These are phyloP conservation scores for Penicillium mononematosum DNA, from an alignment of 495 filamentous ascomycete species.

Conservation along the genomic window DNA sequence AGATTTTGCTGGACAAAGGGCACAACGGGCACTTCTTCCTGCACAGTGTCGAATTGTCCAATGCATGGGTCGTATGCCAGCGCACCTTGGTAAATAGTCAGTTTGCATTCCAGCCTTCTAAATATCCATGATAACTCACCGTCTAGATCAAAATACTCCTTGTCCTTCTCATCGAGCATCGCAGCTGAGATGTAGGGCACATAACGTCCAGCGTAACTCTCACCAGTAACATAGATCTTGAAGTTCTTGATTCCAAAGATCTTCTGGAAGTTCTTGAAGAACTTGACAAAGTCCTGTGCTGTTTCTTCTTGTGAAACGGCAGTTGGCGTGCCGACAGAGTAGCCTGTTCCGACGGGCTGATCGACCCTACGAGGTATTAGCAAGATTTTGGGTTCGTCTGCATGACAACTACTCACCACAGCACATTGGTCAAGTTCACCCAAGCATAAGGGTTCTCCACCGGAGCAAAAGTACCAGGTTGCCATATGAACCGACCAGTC, in stretches of 20 bases:
- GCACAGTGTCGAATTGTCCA: conserved; percentile 40
- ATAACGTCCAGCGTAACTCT: conserved; percentile 57
- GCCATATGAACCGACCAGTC: conserved; percentile 64
- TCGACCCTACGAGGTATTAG: conserved; percentile 39
- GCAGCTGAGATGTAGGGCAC: conserved; percentile 56
- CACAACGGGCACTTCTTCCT: conserved; percentile 44
- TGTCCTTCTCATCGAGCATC: conserved; percentile 50
- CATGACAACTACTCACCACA: conserved; percentile 45
- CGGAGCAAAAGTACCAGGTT: conserved; percentile 56
- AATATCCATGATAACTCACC: conserved; percentile 24
- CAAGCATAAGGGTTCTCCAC: conserved; percentile 63
- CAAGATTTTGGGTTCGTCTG: background rate
- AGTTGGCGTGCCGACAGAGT: conserved; percentile 53
- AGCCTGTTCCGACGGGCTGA: conserved; percentile 59
- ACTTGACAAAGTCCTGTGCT: conserved; percentile 59
- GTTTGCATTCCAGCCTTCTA: background rate
- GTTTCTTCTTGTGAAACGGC: conserved; percentile 55
- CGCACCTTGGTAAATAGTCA: conserved; percentile 29
- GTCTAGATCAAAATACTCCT: conserved; percentile 47
- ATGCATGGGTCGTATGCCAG: conserved; percentile 45
- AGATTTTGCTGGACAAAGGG: conserved; percentile 51
- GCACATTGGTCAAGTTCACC: conserved; percentile 64
- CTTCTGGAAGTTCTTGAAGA: conserved; percentile 63
- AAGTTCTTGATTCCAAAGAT: conserved; percentile 59
- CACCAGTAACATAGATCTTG: conserved; percentile 63